Evolutionary conservation across 441 rosid species (phyloP).

Genomic region (Syzygium malaccense): DNA sequence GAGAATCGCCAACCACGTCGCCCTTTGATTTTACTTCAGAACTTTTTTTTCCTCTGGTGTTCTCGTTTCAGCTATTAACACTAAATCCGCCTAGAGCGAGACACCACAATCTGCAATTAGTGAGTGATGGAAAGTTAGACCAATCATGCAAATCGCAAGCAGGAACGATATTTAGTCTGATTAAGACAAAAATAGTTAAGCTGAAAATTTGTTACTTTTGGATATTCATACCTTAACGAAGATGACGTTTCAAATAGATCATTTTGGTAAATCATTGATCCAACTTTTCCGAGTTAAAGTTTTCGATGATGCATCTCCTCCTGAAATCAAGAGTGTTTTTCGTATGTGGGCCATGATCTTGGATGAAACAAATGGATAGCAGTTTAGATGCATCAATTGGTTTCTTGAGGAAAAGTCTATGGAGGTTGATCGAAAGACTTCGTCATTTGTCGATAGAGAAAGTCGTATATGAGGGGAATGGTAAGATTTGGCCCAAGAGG

Average conservation of each 20-base stretch:
- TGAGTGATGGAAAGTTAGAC: not conserved
- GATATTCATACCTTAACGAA: not conserved
- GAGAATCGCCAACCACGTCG: not conserved
- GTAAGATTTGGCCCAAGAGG: not conserved
- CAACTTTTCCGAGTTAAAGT: not conserved
- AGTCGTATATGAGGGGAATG: not conserved
- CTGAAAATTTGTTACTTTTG: not conserved
- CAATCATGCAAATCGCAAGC: not conserved
- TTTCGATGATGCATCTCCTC: not conserved
- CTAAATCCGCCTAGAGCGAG: not conserved
- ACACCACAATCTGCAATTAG: not conserved
- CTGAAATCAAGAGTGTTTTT: not conserved
- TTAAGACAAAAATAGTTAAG: not conserved
- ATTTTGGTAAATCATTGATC: not conserved
- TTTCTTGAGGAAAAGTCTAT: not conserved
- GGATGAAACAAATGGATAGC: not conserved
- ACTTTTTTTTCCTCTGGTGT: not conserved
- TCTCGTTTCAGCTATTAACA: not conserved
- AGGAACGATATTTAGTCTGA: not conserved
- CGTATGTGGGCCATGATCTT: not conserved
- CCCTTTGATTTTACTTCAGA: not conserved
- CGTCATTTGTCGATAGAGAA: not conserved
- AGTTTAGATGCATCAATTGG: not conserved
- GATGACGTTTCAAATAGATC: not conserved
- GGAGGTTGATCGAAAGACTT: not conserved